Conservation (phyloP, 2,329 filamentous ascomycete genomes). For the Penicillium sp. region DNA sequence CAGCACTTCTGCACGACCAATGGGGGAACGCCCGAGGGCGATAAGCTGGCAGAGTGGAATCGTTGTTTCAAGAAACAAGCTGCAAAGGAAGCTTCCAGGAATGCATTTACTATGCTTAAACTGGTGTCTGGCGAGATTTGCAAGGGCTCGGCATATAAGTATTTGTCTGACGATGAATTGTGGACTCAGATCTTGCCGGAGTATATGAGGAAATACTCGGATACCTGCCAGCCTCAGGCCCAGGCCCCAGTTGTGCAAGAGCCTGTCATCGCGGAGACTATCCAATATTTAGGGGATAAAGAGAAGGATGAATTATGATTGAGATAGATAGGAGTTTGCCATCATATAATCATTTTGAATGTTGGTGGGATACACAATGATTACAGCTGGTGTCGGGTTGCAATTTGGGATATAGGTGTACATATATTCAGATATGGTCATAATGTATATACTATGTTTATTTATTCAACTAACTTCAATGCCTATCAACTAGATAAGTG, state of each 20-base stretch:
- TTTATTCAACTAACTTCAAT: neutral
- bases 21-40: neutral
- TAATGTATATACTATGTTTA: neutral
- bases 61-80: constrained; percentile 14
- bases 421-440: neutral
- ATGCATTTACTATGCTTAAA: constrained; percentile 13
- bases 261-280: neutral
- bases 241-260: neutral
- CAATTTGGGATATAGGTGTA: neutral
- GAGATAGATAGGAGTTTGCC: too few species aligned
- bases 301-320: constrained; percentile 10
- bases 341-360: too few species aligned
- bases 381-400: neutral
- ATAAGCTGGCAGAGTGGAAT: constrained; percentile 14
- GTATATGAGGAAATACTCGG: constrained; percentile 13
- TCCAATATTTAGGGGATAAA: neutral
- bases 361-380: neutral
- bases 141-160: constrained; percentile 11
- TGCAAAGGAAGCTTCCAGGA: constrained; percentile 4
- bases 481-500: neutral
- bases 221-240: constrained; percentile 6
- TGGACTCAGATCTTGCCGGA: constrained; percentile 11
- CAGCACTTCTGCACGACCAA: constrained; percentile 10
- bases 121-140: constrained; percentile 14
- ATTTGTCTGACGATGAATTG: constrained; percentile 4